Percentiles rank a stretch among this genome's conserved stretches.
Conservation (phyloP, 139 green algal genomes). For the Micromonas pusilla region DNA sequence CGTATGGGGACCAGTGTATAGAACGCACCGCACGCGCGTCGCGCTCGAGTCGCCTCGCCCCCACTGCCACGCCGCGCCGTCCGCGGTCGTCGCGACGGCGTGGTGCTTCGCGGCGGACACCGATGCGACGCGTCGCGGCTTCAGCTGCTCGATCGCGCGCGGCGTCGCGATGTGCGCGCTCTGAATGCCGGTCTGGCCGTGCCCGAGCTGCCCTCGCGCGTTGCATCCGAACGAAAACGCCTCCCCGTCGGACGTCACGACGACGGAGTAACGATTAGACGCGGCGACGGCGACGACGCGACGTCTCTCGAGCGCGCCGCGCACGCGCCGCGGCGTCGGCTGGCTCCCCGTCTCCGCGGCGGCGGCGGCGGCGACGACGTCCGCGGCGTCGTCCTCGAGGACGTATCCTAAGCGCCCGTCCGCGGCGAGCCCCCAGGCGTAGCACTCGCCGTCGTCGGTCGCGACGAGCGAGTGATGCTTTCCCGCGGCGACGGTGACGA, state of each 20-base stretch:
- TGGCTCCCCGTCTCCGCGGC: not conserved
- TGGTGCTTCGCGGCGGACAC: slow-evolving; percentile 40
- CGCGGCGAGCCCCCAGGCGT: slow-evolving; percentile 69
- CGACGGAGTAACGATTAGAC: slow-evolving; percentile 15
- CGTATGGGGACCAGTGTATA: no score
- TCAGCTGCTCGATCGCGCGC: no score
- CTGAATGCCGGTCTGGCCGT: no score
- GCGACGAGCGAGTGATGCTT: slow-evolving; percentile 85
- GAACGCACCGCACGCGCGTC: no score
- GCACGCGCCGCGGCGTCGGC: not conserved
- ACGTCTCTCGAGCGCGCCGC: not conserved
- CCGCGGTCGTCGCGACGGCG: slow-evolving; percentile 50
- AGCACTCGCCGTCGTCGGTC: slow-evolving; percentile 67
- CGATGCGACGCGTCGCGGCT: slow-evolving; percentile 7
- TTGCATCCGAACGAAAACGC: slow-evolving; percentile 31
- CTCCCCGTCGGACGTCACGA: slow-evolving; percentile 27
- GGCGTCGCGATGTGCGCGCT: no score
- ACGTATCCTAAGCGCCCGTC: slow-evolving; percentile 45
- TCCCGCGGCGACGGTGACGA: slow-evolving; percentile 61
- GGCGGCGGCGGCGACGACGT: not conserved
- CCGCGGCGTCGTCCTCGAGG: slow-evolving; percentile 25
- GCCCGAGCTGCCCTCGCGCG: slow-evolving; percentile 22
- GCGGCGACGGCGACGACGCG: slow-evolving; percentile 15
- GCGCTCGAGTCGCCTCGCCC: slow-evolving; percentile 32
- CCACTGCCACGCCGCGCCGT: slow-evolving; percentile 73